Base-by-base conservation (phyloP, 2,329 filamentous ascomycete species). In the Talaromyces islandicus region DNA sequence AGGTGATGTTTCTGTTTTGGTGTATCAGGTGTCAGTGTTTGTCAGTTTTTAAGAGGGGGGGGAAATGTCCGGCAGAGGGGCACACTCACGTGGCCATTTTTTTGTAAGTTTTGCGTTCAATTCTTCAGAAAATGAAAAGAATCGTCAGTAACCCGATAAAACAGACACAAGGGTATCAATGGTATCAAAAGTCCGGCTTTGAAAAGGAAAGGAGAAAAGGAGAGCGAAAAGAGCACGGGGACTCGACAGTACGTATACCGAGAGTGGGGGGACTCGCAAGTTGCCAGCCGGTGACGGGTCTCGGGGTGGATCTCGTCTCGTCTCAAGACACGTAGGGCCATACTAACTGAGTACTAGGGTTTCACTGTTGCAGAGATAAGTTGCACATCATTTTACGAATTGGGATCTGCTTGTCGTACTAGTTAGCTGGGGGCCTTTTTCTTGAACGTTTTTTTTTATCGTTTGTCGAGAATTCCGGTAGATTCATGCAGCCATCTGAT, bases 1-100 rank as follows among this genome's bases (percentile, higher is more conserved):
- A 79, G 69, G 77, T 78, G 64, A 80, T 78, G 73, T 79, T 78
- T 54, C 77, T 79, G 29, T 27, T 35, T n/a, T n/a, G n/a, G n/a
- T n/a, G n/a, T n/a, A n/a, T n/a, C n/a, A n/a, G n/a, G n/a, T 27
- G 30, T 55, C 30, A 58, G 60, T 35, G 35, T 55, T 32, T 55
- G 60, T 35, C 25, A 41, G 29, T 50, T 41, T 32, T 46, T 41
- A 25, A 24, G 43, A 7, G 43, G 43, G 43, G 21, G 9, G 19
- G 19, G n/a, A 35, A 56, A n/a, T n/a, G n/a, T n/a, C n/a, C n/a
- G n/a, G n/a, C n/a, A 19, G 60, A 53, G 60, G 58, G 54, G 46
- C 41, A 57, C 30, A 56, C 61, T 30, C 60, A 60, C 59, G 64
- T 61, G 24, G 62, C 58, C 61, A 63, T 63, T 59, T 48, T 56